Evolutionary conservation across 1,139 yeast species (phyloP), one percentile per base, ranked within the genome.

Genomic region (Saccharomycopsis hybrid): DNA sequence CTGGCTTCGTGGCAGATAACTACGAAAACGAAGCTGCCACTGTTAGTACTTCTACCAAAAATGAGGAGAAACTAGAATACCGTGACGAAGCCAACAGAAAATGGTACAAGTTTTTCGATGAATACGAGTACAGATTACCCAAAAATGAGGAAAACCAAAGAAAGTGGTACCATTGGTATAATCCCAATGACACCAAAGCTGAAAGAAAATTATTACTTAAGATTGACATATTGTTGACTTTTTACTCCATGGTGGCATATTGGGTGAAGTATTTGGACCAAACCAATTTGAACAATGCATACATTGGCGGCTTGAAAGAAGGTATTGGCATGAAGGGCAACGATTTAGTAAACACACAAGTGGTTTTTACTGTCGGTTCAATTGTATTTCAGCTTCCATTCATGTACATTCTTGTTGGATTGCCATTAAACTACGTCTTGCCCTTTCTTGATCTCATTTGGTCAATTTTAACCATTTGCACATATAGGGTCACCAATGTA

Each of bases 181-280:
- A 78, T 57, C 77, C 74, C 33, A 69, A 66, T 54, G 81, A 76
- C 55, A 71, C 86, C 1, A 71, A 73, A 7, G 52, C 43, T 18
- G 78, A 78, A 67, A 62, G 74, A 57, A 65, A 60, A 44, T 67
- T 84, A 49, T 68, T 85, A 45, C 62, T 77, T 61, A 85, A 85
- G 60, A 64, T 84, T 49, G 94, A 84, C 60, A 52, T 82, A 11
- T 59, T 81, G 40, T 68, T 84, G 54, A 76, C 85, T 3, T 65
- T 79, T 40, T 83, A 78, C 62, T 73, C 84, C 37, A 69, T 82
- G 57, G 66, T 80, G 66, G 78, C 82, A 25, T 82, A 81, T 63
- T 84, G 86, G 85, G 82, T 80, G 47, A 82, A 83, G 60, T 80
- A 80, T 51, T 68, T 84, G 48, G 89, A 84, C 62, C 76, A 76